Base-by-base conservation (phyloP, 768 basidiomycete genomes). In the Pleurotus tuoliensis region DNA sequence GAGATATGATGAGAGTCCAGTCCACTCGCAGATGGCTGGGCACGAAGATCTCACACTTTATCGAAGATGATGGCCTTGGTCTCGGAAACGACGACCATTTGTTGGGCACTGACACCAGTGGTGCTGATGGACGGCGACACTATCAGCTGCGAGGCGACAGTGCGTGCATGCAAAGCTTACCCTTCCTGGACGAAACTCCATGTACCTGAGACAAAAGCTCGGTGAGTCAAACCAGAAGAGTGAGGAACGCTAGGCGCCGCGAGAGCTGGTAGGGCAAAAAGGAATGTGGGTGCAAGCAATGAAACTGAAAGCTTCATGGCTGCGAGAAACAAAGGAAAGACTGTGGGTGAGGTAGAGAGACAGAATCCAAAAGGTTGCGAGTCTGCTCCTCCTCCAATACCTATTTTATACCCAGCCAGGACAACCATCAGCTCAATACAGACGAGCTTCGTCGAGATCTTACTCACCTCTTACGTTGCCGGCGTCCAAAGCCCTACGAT, bases 41-140 rank as follows among this genome's bases (percentile, higher is more conserved):
- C 9, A 25, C 20, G 24, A 18, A 9, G 15, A 24, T 12, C 56
- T 39, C 59, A 63, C 64, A 65, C 64, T 63, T 65, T 63, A 24
- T 65, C 64, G 16, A 60, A 65, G 25, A 65, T 65, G 38, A 65
- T 59, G 20, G 61, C 64, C 39, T 55, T 65, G 41, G 61, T 65
- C 44, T 65, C 64, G 7, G 64, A 59, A 37, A 57, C 52, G 16
- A 65, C 54, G 30, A 59, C 64, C 22, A 65, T 53, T 51, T 65
- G 64, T 58, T 60, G 59, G 25, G 52, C 64, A 39, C 62, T 65
- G 30, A 65, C 64, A 25, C 64, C 64, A 4, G 64, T 63, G 16
- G 62, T 65, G 46, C 64, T 65, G 47, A 7, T 2, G 30, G 8
- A 55, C 37, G 13, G 30, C 9, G 34, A 37, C 16, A 45, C 5